Evolutionary conservation across 2,329 filamentous ascomycete species (phyloP).

Genomic region (Exophiala sp.): DNA sequence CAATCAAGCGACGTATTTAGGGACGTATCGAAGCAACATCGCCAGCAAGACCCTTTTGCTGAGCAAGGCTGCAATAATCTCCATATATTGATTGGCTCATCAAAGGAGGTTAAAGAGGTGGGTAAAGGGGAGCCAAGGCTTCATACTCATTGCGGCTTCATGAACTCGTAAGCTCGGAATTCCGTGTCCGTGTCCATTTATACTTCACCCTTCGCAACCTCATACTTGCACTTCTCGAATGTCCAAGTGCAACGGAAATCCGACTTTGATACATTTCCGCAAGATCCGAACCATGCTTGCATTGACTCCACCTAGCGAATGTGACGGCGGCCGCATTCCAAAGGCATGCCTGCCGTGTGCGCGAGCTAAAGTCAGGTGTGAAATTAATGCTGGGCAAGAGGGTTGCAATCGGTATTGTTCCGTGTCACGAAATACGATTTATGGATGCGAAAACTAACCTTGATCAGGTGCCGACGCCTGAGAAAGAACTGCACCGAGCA

Average conservation of each 20-base stretch:
- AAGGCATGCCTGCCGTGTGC: constrained; percentile 17
- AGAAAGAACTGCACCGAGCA: constrained; percentile 30
- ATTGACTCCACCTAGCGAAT: neutral
- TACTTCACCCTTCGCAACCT: neutral
- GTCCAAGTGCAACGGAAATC: neutral
- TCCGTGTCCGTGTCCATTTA: neutral
- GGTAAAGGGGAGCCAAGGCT: neutral
- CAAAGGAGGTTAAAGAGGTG: neutral
- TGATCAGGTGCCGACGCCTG: constrained; percentile 30
- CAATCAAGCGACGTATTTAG: neutral
- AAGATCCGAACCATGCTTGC: neutral
- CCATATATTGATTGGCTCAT: neutral
- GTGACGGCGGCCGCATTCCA: constrained; percentile 2
- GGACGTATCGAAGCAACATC: neutral
- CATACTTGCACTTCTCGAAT: neutral
- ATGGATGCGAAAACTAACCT: neutral
- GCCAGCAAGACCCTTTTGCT: neutral
- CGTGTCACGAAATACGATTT: neutral
- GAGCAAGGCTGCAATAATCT: neutral
- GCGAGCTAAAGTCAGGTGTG: constrained; percentile 13
- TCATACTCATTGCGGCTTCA: neutral
- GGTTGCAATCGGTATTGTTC: constrained; percentile 7
- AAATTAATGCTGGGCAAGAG: constrained; percentile 2
- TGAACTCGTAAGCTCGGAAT: neutral
- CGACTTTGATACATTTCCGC: neutral